Evolutionary conservation across 768 basidiomycete species (phyloP).

Genomic region (Agrocybe praecox): DNA sequence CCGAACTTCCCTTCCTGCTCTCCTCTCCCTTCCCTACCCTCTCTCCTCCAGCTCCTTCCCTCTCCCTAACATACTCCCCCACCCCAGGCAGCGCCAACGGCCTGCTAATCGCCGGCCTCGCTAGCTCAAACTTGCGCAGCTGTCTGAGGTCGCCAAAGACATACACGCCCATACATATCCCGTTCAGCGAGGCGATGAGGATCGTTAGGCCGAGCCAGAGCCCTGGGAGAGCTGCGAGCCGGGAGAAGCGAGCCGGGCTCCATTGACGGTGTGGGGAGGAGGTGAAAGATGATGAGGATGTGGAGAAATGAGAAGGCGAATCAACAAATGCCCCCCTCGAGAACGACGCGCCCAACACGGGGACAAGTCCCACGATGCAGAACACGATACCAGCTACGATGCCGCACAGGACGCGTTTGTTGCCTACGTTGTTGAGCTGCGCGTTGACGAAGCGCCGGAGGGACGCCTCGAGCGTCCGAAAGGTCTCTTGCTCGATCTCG

Average conservation of each 20-base stretch:
- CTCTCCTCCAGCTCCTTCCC: not conserved
- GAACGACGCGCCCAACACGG: constrained; percentile 52
- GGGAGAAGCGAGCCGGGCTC: constrained; percentile 54
- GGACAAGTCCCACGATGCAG: constrained; percentile 46
- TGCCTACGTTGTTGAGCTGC: constrained; percentile 74
- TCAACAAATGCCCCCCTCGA: constrained; percentile 19
- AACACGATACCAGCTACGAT: constrained; percentile 62
- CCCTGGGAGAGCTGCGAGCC: constrained; percentile 64
- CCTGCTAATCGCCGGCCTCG: constrained; percentile 64
- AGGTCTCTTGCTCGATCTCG: constrained; percentile 59
- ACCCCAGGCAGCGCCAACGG: constrained; percentile 37
- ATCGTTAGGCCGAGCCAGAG: constrained; percentile 71
- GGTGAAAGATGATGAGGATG: no score
- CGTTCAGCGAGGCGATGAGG: constrained; percentile 64
- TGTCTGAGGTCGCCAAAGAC: constrained; percentile 81
- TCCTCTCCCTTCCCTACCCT: not conserved
- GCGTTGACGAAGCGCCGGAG: constrained; percentile 69
- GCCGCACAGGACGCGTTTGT: constrained; percentile 68
- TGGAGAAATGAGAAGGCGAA: no score
- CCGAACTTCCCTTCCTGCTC: not conserved
- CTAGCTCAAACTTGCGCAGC: constrained; percentile 77
- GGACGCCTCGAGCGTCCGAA: constrained; percentile 61
- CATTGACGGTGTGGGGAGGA: not conserved
- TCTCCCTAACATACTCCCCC: constrained; percentile 4
- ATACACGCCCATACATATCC: constrained; percentile 79